Percentiles rank a stretch among this genome's conserved stretches.
These are phyloP conservation scores for Nannochloropsis salina DNA, from an alignment of 108 stramenopile genomes.

Conservation along the genomic window DNA sequence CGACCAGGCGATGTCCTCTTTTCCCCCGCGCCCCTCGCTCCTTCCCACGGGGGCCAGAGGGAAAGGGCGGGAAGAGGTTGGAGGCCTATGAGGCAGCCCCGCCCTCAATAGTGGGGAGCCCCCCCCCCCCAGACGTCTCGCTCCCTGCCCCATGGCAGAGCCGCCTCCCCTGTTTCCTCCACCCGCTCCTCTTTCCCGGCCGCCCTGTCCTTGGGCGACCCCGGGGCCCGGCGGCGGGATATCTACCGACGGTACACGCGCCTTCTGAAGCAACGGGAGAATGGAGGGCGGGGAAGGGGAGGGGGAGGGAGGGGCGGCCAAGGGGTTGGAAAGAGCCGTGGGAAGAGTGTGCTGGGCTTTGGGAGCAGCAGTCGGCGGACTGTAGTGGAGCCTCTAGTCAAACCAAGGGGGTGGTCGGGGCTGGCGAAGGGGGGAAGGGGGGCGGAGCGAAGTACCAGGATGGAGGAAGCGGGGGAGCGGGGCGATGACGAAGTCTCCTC, in stretches of 20 bases:
- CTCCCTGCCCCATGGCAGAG: background rate
- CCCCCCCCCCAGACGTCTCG: background rate
- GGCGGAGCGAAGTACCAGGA: background rate
- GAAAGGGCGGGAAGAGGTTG: no score
- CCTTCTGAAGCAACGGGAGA: background rate
- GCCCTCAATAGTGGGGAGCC: no score
- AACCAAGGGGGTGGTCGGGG: background rate
- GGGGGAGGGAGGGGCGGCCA: background rate
- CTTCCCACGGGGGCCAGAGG: no score
- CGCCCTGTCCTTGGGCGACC: background rate
- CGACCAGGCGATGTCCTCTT: background rate
- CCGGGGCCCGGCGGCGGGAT: background rate
- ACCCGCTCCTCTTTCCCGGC: background rate
- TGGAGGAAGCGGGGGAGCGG: background rate
- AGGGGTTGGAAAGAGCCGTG: background rate
- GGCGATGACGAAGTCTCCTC: background rate
- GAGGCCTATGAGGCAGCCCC: no score
- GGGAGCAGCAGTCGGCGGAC: slow-evolving; percentile 3
- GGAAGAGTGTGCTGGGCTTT: background rate
- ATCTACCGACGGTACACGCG: slow-evolving; percentile 1
- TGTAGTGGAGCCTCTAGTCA: background rate
- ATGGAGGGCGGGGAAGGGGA: background rate
- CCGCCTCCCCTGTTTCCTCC: background rate
- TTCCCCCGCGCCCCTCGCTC: background rate
- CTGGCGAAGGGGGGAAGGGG: background rate